Conservation (phyloP, 257 asterid genomes). For the Solanum gandarillasii region DNA sequence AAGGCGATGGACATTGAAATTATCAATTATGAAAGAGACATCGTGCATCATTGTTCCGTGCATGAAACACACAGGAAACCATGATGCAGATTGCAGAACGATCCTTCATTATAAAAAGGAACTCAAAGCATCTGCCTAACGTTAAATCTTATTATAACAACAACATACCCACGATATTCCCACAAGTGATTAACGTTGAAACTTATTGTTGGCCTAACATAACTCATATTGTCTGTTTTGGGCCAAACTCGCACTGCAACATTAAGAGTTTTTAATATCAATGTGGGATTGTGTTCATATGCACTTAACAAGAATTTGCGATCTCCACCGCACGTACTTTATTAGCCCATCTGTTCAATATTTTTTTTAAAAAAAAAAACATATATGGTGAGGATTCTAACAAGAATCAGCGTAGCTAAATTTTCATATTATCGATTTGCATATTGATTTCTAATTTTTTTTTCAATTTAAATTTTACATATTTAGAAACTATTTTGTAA, state of each 20-base stretch:
- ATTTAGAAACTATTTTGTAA: not conserved
- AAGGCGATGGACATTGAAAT: constrained; percentile 8
- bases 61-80: not conserved
- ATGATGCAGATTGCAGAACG: not conserved
- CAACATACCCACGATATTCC: not conserved
- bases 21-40: constrained; percentile 20
- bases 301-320: not conserved
- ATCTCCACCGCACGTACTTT: not conserved
- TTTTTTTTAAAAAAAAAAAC: not conserved
- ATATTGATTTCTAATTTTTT: not conserved
- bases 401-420: not conserved
- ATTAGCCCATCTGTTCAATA: not conserved
- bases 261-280: not conserved
- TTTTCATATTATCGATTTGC: not conserved
- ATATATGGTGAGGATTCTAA: not conserved
- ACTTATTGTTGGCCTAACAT: not conserved
- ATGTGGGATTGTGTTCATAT: not conserved
- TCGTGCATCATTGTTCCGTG: constrained; percentile 2
- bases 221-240: not conserved
- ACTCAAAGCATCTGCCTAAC: not conserved
- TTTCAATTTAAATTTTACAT: not conserved
- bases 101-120: not conserved
- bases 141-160: not conserved
- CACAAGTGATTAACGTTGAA: not conserved
- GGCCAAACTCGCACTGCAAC: not conserved